A percentile compares a stretch with the other conserved stretches of the same genome.
phyloP scores from a whole-genome alignment of 257 asterid genomes.

The Ballota nigra region DNA sequence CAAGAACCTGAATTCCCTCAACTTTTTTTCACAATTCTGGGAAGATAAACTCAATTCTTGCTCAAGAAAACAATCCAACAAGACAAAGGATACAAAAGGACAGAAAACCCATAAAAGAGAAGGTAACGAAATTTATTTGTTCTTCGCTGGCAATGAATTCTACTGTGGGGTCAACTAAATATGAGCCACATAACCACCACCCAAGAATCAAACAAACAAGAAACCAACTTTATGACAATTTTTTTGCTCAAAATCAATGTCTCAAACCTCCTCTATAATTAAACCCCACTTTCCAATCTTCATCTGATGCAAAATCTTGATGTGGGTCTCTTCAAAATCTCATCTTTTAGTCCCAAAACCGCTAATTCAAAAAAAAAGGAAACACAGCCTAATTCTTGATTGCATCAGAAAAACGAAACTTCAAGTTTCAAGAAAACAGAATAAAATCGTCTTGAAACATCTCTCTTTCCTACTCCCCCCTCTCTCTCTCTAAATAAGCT shows the following conservation, averaged over 20 bases:
- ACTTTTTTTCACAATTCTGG: not conserved
- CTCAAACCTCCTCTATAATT: not conserved
- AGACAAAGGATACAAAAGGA: not conserved
- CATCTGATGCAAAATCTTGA: slow-evolving; percentile 6
- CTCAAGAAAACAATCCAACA: slow-evolving; percentile 12
- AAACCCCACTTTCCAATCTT: slow-evolving; percentile 14
- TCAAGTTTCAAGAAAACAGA: slow-evolving; percentile 17
- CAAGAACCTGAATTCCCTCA: slow-evolving; percentile 7
- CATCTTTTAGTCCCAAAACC: not conserved
- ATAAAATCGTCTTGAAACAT: slow-evolving; percentile 1
- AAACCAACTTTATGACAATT: slow-evolving; percentile 14
- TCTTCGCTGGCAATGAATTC: slow-evolving; percentile 28
- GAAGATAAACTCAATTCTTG: slow-evolving; percentile 18
- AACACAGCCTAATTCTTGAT: slow-evolving; percentile 20
- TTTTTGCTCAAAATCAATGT: slow-evolving; percentile 7
- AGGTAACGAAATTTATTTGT: slow-evolving; percentile 10
- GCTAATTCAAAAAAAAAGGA: slow-evolving; percentile 4
- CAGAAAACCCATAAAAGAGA: not conserved
- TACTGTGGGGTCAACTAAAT: slow-evolving; percentile 42
- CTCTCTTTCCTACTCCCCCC: slow-evolving; percentile 11
- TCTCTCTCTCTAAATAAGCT: not conserved
- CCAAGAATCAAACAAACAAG: not conserved
- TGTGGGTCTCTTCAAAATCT: slow-evolving; percentile 16
- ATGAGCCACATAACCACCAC: slow-evolving; percentile 36
- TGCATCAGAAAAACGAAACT: not conserved